Evolutionary conservation across 2,329 filamentous ascomycete species (phyloP).

Genomic region (Penicillium sp.): DNA sequence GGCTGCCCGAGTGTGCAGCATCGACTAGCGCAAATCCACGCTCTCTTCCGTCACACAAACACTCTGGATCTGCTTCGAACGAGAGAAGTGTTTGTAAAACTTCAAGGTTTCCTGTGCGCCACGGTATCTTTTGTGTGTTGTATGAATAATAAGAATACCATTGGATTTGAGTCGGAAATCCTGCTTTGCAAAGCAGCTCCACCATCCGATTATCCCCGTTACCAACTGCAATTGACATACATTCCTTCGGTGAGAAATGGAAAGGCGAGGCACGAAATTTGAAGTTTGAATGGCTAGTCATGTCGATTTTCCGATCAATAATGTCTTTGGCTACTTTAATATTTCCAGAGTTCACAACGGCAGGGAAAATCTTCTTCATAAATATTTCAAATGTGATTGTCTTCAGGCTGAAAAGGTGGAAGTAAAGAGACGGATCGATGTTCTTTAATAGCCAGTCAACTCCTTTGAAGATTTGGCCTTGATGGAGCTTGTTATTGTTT

Average conservation of each 20-base stretch:
- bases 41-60: neutral
- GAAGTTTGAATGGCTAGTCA: neutral
- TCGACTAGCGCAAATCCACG: neutral
- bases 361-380: slow-evolving; percentile 1
- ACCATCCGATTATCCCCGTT: slow-evolving; percentile 2
- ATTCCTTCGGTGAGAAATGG: neutral
- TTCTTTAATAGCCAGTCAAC: neutral
- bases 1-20: neutral
- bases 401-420: neutral
- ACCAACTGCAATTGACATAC: neutral
- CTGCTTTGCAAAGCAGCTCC: neutral
- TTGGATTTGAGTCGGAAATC: neutral
- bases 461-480: neutral
- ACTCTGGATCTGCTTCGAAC: neutral
- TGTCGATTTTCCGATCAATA: neutral
- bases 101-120: neutral
- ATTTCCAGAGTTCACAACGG: neutral
- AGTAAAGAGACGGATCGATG: neutral
- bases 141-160: no score
- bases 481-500: neutral
- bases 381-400: neutral
- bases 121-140: neutral
- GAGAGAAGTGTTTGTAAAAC: neutral
- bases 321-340: neutral
- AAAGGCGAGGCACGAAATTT: neutral